Conservation (phyloP, 257 asterid species). For the Solanum clarkiae region DNA sequence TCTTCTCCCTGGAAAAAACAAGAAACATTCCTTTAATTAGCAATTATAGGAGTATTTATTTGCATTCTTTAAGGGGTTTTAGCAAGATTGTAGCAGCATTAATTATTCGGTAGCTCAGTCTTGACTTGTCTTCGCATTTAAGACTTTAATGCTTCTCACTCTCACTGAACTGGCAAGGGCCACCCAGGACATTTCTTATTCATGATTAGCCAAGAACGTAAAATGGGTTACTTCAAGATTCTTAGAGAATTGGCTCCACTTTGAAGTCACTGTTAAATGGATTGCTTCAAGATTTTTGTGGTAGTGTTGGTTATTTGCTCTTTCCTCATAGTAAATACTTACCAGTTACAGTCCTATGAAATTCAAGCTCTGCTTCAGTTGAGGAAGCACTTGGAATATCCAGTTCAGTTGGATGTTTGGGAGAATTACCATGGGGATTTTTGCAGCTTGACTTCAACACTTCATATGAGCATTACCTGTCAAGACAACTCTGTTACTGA, state of each 20-base stretch:
- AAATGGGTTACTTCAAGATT: not conserved
- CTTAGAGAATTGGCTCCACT: not conserved
- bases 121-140: not conserved
- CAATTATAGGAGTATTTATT: not conserved
- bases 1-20: not conserved
- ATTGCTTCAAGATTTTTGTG: constrained; percentile 11
- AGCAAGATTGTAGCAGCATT: not conserved
- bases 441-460: constrained; percentile 43
- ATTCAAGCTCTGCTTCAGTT: constrained; percentile 76
- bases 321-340: constrained; percentile 33
- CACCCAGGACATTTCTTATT: not conserved
- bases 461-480: constrained; percentile 58
- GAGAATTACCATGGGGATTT: constrained; percentile 46
- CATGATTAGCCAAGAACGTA: not conserved
- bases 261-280: constrained; percentile 22
- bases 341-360: constrained; percentile 53
- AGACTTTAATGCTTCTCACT: not conserved
- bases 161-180: not conserved
- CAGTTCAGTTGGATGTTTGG: constrained; percentile 41
- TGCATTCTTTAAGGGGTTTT: not conserved
- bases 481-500: constrained; percentile 56
- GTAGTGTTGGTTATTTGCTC: constrained; percentile 30
- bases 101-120: not conserved
- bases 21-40: not conserved
- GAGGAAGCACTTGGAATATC: constrained; percentile 78